A percentile compares a stretch with the other conserved stretches of the same genome.
Evolutionary conservation across 768 basidiomycete genomes (phyloP).

Genomic region (Russula olivacea): DNA sequence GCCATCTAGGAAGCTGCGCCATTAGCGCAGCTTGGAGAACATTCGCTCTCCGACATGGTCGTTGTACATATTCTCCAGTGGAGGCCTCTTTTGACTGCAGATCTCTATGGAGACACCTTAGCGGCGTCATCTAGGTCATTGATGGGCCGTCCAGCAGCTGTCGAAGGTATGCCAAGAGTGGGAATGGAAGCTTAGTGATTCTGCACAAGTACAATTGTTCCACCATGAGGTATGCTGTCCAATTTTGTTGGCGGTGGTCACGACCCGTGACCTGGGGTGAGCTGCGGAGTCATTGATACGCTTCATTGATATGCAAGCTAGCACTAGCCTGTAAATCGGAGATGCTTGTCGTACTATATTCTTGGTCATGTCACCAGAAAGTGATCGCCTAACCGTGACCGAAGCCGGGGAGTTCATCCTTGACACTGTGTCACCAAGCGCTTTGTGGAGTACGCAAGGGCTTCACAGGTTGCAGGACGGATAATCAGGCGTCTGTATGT

Average conservation of each 20-base stretch:
- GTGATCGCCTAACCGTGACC: not conserved
- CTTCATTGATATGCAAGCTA: not conserved
- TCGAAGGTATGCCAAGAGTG: not conserved
- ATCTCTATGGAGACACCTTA: not conserved
- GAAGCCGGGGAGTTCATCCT: not conserved
- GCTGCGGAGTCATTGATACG: not conserved
- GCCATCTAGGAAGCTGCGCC: not conserved
- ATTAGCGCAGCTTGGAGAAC: not conserved
- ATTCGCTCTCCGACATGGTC: not conserved
- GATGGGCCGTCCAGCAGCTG: not conserved
- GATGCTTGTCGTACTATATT: not conserved
- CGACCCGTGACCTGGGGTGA: not conserved
- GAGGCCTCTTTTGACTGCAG: not conserved
- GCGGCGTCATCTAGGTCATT: not conserved
- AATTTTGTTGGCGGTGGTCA: not conserved
- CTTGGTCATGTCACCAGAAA: not conserved
- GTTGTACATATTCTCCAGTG: not conserved
- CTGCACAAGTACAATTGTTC: not conserved
- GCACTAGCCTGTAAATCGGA: not conserved
- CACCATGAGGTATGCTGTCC: not conserved
- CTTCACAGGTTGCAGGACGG: not conserved
- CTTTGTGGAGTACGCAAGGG: not conserved
- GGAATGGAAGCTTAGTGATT: slow-evolving; percentile 3
- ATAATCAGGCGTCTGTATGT: not conserved
- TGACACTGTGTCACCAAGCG: not conserved